A percentile compares a stretch with the other conserved stretches of the same genome.
Evolutionary conservation across 805 yeast species (phyloP).

Genomic region (Myxozyma vanderwaltii): DNA sequence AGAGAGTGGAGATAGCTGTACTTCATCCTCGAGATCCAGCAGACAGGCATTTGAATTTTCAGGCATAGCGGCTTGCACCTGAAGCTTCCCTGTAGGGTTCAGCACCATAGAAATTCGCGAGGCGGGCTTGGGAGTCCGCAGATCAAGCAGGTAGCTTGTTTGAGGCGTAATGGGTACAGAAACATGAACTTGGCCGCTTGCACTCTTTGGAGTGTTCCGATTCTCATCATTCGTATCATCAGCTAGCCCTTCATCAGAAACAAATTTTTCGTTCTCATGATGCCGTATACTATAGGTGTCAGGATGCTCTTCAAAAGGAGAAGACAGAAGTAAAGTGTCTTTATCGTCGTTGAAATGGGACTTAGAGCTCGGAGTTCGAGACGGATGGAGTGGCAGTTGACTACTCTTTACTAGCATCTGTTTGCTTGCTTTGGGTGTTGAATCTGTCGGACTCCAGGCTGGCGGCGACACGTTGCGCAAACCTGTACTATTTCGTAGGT

Average conservation of each 20-base stretch:
- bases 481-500: background rate
- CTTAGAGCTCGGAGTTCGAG: background rate
- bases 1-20: slow-evolving; percentile 3
- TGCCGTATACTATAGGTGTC: too few relatives aligned
- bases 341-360: slow-evolving; percentile 2
- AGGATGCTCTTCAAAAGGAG: slow-evolving; percentile 30
- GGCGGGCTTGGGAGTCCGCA: slow-evolving; percentile 6
- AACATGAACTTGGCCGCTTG: background rate
- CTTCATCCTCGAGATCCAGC: slow-evolving; percentile 6
- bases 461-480: background rate
- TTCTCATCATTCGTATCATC: background rate
- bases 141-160: slow-evolving; percentile 1
- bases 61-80: background rate
- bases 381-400: background rate
- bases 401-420: background rate
- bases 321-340: slow-evolving; percentile 24
- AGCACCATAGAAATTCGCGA: background rate
- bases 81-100: background rate
- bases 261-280: background rate
- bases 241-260: background rate
- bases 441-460: background rate
- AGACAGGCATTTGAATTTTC: background rate
- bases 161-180: background rate
- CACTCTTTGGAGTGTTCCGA: background rate
- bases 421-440: background rate